phyloP scores from a whole-genome alignment of 2,329 filamentous ascomycete genomes.

The Domatiomyces globalis region DNA sequence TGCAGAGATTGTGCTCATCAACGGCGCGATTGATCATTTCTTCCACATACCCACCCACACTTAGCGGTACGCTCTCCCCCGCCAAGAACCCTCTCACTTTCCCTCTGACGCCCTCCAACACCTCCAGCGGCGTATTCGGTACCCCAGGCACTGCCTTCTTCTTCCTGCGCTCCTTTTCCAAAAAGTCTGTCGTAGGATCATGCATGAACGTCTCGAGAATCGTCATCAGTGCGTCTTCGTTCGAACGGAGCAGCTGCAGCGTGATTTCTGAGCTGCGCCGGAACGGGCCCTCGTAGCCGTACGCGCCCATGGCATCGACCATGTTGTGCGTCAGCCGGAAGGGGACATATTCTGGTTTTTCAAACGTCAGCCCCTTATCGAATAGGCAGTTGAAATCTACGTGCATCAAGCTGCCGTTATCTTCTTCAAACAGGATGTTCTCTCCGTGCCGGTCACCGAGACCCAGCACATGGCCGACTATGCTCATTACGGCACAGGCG shows the following conservation, averaged over 20 bases:
- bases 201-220: constrained; percentile 95
- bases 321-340: constrained; percentile 98
- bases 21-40: constrained; percentile 81
- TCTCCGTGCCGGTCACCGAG: constrained; percentile 93
- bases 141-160: constrained; percentile 37
- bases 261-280: constrained; percentile 81
- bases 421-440: constrained; percentile 89
- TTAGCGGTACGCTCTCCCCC: constrained; percentile 80
- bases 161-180: constrained; percentile 50
- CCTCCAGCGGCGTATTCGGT: constrained; percentile 58
- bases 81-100: constrained; percentile 76
- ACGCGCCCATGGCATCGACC: constrained; percentile 87
- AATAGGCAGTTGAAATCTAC: constrained; percentile 99
- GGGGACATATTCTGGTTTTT: constrained; percentile 84
- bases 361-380: constrained; percentile 91
- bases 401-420: constrained; percentile 85
- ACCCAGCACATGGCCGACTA: constrained; percentile 87
- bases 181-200: constrained; percentile 86
- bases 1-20: constrained; percentile 61
- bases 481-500: constrained; percentile 97
- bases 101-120: constrained; percentile 73
- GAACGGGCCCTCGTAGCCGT: constrained; percentile 88
- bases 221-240: constrained; percentile 93
- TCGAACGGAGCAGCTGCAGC: constrained; percentile 66
- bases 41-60: constrained; percentile 94